A percentile compares a stretch with the other conserved stretches of the same genome.
These are phyloP conservation scores for Didymella exigua DNA, from an alignment of 2,329 filamentous ascomycete genomes.

Conservation along the genomic window DNA sequence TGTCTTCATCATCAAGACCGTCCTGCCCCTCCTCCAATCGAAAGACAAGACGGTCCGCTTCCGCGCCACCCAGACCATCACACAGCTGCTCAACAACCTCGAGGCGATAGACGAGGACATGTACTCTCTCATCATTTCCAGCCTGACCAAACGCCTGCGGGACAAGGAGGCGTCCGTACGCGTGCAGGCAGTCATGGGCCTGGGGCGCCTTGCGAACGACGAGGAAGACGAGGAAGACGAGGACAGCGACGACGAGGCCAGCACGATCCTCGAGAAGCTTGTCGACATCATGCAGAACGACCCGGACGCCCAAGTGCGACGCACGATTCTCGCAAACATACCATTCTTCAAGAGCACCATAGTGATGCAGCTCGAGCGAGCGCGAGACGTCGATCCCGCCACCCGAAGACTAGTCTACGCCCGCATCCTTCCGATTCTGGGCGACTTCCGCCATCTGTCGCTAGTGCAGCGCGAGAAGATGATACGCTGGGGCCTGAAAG, in stretches of 20 bases:
- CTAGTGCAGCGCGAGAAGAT: constrained; percentile 95
- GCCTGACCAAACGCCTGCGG: constrained; percentile 80
- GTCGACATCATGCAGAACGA: constrained; percentile 91
- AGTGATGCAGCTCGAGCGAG: constrained; percentile 90
- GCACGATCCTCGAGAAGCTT: constrained; percentile 79
- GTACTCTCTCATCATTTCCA: constrained; percentile 80
- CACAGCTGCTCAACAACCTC: constrained; percentile 89
- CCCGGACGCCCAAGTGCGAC: constrained; percentile 88
- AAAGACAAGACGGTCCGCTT: constrained; percentile 96
- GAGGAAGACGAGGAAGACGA: constrained; percentile 64
- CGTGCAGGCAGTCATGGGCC: constrained; percentile 86
- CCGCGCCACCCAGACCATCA: constrained; percentile 85
- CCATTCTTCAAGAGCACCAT: constrained; percentile 78
- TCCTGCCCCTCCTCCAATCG: constrained; percentile 76
- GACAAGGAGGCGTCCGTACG: constrained; percentile 95
- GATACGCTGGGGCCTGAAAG: constrained; percentile 89
- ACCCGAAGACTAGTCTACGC: constrained; percentile 88
- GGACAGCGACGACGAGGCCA: constrained; percentile 70
- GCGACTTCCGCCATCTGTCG: constrained; percentile 92
- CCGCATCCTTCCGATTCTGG: constrained; percentile 81
- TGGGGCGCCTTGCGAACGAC: constrained; percentile 80
- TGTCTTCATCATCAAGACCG: constrained; percentile 71
- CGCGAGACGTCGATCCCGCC: constrained; percentile 82
- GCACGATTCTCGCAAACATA: constrained; percentile 87
- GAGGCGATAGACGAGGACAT: constrained; percentile 91